Evolutionary conservation across 2,329 filamentous ascomycete genomes (phyloP), one percentile per base, ranked within the genome.

Genomic region (Phaeosphaeriaceae sp.): DNA sequence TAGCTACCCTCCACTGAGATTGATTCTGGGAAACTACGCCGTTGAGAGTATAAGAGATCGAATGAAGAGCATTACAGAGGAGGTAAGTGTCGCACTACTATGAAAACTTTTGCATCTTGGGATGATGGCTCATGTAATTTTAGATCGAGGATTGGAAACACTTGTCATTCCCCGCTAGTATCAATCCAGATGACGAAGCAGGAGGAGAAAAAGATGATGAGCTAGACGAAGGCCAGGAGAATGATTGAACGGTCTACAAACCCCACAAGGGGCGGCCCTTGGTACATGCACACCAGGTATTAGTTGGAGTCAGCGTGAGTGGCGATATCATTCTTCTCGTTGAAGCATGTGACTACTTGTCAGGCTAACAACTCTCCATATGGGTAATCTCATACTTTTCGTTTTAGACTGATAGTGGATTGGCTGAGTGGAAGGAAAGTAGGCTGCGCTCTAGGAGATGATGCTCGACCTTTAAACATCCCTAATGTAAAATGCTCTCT

Each of bases 41-140:
- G 93, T 97, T 30, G 93, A 99, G 73, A 97, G 92, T 71, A 95
- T 97, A 42, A 81, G 94, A 13, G 94, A 99, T 75, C 82, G 93
- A 16, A 75, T 97, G 66, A 84, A 91, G 58, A 93, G 89, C 53
- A 90, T 97, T 33, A 97, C 92, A 11, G 94, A 97, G 74, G 94
- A 99, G 77, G 83, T 95, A 59, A 26, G 23, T 61, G 65, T 60
- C 7, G 16, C 6, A 4, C n/a, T 1, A 30, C 8, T 21, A 2
- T 15, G 6, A 20, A 2, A 7, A 26, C 4, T 11, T 11, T 5
- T 2, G 7, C 2, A n/a, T 17, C 7, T n/a, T n/a, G n/a, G 18
- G 17, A 34, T 46, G 9, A 16, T 18, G n/a, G 5, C 39, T 45
- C 52, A n/a, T 57, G 28, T 2, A 12, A 8, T 42, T 6, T 0